Evolutionary conservation across 1,284 basidiomycete species (phyloP), one percentile per base, ranked within the genome.

Genomic region (Ganoderma boninense): DNA sequence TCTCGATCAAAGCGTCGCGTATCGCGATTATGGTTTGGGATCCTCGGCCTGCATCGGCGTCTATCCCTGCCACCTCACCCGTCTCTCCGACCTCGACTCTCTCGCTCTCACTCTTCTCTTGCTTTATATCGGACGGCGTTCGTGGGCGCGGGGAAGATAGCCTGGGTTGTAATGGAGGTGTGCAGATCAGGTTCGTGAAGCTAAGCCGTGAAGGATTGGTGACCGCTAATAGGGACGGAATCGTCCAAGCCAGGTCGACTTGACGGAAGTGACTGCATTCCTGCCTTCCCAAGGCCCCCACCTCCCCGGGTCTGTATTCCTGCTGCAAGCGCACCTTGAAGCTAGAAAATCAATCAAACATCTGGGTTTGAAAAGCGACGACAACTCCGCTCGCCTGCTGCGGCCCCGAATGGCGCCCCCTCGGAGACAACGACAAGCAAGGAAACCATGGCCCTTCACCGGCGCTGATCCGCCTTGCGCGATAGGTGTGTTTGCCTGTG

Each of bases 21-120:
- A 71, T 74, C 70, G 68, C 69, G 73, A 71, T 70, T 62, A 66
- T 57, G 69, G 69, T 66, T 66, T 69, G 54, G 32, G 49, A 52
- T 52, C 49, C 38, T n/a, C n/a, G n/a, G 61, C 42, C 35, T n/a
- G 56, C 2, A 23, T 26, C 60, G 61, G 61, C 64, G 43, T 54
- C 20, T 59, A 26, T 56, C 43, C 46, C 62, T 69, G 72, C 70
- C 70, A 73, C 60, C 66, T 69, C 72, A 70, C 64, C 63, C 62
- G 29, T 18, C n/a, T 61, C 44, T 26, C 54, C 59, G 62, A 40
- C 66, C n/a, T 18, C 49, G 46, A 42, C 60, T 26, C 26, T 35
- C 29, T 18, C n/a, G 38, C n/a, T 64, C 61, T 38, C 43, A 11
- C 6, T 46, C 49, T 52, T 44, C 52, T 14, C 14, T 40, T 23